Evolutionary conservation across 78 protist genomes (phyloP).

Genomic region (Monosiga brevicollis): DNA sequence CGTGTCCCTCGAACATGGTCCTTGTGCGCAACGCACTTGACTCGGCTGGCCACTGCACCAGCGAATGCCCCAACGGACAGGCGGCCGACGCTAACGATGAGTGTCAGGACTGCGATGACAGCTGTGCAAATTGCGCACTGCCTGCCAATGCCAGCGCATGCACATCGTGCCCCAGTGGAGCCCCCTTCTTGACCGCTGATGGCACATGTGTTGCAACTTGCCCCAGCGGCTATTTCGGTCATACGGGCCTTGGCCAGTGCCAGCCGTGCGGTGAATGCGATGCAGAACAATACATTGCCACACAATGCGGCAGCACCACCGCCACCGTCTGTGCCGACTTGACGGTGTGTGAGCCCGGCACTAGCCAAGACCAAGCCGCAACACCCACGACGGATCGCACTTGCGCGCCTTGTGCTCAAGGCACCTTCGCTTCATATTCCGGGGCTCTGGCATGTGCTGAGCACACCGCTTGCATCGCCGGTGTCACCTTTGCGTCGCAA

Average conservation of each 20-base stretch:
- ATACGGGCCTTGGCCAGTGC: not conserved
- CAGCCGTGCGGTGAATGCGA: not conserved
- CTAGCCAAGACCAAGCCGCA: not conserved
- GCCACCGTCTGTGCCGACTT: not conserved
- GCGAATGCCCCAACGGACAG: not conserved
- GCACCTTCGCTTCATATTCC: not conserved
- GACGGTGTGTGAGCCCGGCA: not conserved
- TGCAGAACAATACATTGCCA: no score
- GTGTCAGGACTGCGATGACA: not conserved
- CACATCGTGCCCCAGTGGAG: not conserved
- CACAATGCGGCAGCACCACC: not conserved
- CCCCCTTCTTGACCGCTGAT: not conserved
- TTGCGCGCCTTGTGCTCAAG: not conserved
- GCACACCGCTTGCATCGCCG: not conserved
- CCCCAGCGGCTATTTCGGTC: not conserved
- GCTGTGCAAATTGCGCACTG: not conserved
- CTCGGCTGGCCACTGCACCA: not conserved
- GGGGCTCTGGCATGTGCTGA: not conserved
- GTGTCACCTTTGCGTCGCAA: not conserved
- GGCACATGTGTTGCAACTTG: not conserved
- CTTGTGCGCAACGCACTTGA: not conserved
- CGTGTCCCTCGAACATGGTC: not conserved
- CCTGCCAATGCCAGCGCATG: not conserved
- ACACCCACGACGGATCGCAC: not conserved
- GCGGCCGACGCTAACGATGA: not conserved